Evolutionary conservation across 441 rosid species (phyloP), one percentile per base, ranked within the genome.

Genomic region (Bocquillonia castaneifolia): DNA sequence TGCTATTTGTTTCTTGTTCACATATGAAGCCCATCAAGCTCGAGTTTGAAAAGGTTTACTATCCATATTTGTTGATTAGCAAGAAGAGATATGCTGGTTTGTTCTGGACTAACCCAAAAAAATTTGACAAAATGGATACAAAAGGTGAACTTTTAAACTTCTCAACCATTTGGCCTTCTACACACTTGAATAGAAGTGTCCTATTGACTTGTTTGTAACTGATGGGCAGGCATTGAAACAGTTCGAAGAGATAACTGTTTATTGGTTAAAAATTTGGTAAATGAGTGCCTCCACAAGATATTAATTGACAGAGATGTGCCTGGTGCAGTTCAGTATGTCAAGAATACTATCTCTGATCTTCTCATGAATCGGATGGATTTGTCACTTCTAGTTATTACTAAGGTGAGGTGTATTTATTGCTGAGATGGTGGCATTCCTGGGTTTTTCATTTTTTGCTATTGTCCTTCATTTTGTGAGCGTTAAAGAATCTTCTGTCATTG

Each of bases 71-170:
- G 54, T 81, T 94, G 84, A 94, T 94, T 69, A 92, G 92, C 85
- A 94, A 94, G 87, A 94, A 94, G 86, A 86, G 97, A 78, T 94
- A 94, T 83, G 98, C 99, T 78, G 99, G 99, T 80, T 84, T 94
- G 76, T 82, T 74, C 59, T 94, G 98, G 98, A 92, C 99, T 44
- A 90, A 81, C 74, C 89, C 97, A 13, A 71, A 84, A 40, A 85
- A 84, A 72, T 92, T 80, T 74, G 99, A 94, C 84, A 92, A 94
- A 79, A 92, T 94, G 97, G 98, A 92, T 77, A 88, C 98, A 63
- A 94, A 94, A 88, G 98, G 98, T 91, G 81, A 77, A 74, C 39
- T 45, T 36, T 66, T 13, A 5, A 59, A 61, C 63, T 68, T 70
- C 68, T 68, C 52, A 59, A 63, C 18, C 23, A 36, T 64, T 32